phyloP scores from a whole-genome alignment of 768 basidiomycete genomes.

The Rhodotorula diobovata region DNA sequence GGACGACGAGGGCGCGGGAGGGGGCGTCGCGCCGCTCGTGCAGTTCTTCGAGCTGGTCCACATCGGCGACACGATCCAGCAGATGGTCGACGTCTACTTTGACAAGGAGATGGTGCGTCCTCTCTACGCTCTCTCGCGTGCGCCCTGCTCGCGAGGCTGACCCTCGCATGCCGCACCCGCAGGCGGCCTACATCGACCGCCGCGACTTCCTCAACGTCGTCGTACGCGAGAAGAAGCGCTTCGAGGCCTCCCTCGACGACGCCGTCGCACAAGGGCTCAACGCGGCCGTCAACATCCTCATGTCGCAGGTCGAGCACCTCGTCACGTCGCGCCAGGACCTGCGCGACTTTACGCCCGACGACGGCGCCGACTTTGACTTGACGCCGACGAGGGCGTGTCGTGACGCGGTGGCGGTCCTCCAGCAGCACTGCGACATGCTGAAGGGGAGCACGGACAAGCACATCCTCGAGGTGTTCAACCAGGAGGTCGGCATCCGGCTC shows the following conservation, averaged over 20 bases:
- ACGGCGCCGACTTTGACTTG: slow-evolving; percentile 66
- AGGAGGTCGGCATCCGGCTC: slow-evolving; percentile 88
- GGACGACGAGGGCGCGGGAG: slow-evolving; percentile 48
- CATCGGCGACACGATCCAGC: slow-evolving; percentile 93
- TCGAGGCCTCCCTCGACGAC: slow-evolving; percentile 87
- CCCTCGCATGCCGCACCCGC: not conserved
- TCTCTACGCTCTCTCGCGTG: too few relatives aligned
- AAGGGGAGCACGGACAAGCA: slow-evolving; percentile 93
- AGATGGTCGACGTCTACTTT: slow-evolving; percentile 96
- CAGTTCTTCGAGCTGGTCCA: slow-evolving; percentile 98
- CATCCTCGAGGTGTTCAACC: slow-evolving; percentile 94
- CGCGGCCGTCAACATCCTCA: slow-evolving; percentile 66
- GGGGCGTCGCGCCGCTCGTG: slow-evolving; percentile 73
- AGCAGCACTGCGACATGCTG: slow-evolving; percentile 83
- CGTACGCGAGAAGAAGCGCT: slow-evolving; percentile 92
- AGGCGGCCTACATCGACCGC: slow-evolving; percentile 66
- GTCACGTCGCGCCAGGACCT: slow-evolving; percentile 75
- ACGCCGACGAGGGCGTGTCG: slow-evolving; percentile 78
- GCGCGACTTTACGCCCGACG: slow-evolving; percentile 83
- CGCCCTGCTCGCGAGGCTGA: not conserved
- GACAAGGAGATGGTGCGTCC: slow-evolving; percentile 80
- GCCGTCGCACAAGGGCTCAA: slow-evolving; percentile 89
- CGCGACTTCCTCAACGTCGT: slow-evolving; percentile 69
- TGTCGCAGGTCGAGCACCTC: slow-evolving; percentile 79
- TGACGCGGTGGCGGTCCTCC: slow-evolving; percentile 83